Evolutionary conservation across 805 yeast species (phyloP), one percentile per base, ranked within the genome.

Genomic region (Starmera quercuum): DNA sequence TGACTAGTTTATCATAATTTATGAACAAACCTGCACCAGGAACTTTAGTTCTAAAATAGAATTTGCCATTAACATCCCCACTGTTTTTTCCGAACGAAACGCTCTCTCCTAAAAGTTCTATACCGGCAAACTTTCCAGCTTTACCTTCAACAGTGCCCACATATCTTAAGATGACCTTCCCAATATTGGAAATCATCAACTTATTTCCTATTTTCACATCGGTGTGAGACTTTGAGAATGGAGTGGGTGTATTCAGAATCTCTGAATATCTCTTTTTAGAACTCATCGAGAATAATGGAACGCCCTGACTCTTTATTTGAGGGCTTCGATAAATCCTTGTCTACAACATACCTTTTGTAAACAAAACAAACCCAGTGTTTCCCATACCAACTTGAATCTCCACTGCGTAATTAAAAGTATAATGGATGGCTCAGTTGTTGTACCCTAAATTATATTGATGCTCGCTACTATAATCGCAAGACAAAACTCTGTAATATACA

Each of bases 111-210:
- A 76, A 48, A 28, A 90, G 61, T 53, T 90, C 97, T 6, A 90
- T 69, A 3, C 98, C 98, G 5, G 88, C 95, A 62, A 78, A 90
- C 9, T 67, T 64, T 0, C 95, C 95, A 6, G 60, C 57, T 49
- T 83, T 85, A 16, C 79, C 79, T 16, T 76, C 71, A 13, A 90
- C 84, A 2, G 68, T 57, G 1, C 96, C 98, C 15, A 78, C 64
- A 55, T 71, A 88, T 38, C 76, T 66, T 33, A 88, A 60, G 9
- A 77, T 63, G 1, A 88, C 96, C 26, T 61, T 59, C 17, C 83
- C 77, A 10, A 83, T 76, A 8, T 83, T 83, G 0, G 95, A 94
- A 2, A 81, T 66, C 56, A 35, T 53, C 42, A 51, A 7, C 2
- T 38, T 33, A 10, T 46, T 30, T 5, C 56, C 56, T 6, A 49